A percentile compares a stretch with the other conserved stretches of the same genome.
These are phyloP conservation scores for Cicer bijugum DNA, from an alignment of 306 rosid genomes.

Conservation along the genomic window DNA sequence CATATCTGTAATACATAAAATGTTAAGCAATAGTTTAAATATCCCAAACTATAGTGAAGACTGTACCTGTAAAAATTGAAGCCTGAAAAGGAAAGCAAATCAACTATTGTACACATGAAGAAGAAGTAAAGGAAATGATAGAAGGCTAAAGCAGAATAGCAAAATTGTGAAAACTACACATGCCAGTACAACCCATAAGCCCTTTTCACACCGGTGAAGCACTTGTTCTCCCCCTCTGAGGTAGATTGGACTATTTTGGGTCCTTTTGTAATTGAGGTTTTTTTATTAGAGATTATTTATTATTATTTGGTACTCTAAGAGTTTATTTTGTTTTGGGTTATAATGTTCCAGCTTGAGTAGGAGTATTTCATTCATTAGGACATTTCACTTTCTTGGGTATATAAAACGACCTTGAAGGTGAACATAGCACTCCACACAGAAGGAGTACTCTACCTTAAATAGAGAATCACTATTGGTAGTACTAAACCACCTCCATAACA, in stretches of 20 bases:
- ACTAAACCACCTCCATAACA: background rate
- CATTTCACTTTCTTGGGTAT: background rate
- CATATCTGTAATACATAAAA: slow-evolving; percentile 52
- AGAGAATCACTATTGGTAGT: background rate
- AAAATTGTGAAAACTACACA: slow-evolving; percentile 5
- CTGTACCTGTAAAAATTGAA: background rate
- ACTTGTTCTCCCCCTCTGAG: background rate
- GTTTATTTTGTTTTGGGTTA: background rate
- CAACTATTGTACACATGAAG: slow-evolving; percentile 6
- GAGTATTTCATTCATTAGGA: background rate
- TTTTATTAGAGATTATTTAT: background rate
- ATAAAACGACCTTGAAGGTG: background rate
- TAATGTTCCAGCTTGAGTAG: background rate
- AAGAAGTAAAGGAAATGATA: background rate
- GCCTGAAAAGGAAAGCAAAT: slow-evolving; percentile 10
- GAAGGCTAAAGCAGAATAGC: background rate
- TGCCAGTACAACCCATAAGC: slow-evolving; percentile 12
- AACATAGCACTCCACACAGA: background rate
- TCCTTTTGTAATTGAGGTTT: background rate
- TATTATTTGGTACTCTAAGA: background rate
- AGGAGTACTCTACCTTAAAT: background rate
- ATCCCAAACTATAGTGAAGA: slow-evolving; percentile 28
- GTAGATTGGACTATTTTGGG: background rate
- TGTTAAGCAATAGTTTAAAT: slow-evolving; percentile 30
- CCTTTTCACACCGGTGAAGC: slow-evolving; percentile 2